Percentiles rank a stretch among this genome's conserved stretches.
Evolutionary conservation across 2,329 filamentous ascomycete species (phyloP).

Genomic region (Penicillium sumatraense): DNA sequence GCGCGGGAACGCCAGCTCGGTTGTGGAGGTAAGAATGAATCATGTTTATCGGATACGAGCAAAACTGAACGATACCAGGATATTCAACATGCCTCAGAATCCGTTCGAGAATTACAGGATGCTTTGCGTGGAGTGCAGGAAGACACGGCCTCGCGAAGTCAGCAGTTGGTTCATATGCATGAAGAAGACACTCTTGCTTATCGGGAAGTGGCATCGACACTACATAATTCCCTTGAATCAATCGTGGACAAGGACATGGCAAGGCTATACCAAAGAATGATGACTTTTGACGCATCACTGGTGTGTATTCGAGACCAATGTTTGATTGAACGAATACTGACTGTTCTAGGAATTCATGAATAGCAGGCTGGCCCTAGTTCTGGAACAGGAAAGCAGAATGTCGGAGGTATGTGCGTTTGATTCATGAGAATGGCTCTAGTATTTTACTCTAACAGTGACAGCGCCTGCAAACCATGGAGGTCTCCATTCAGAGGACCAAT

Average conservation of each 20-base stretch:
- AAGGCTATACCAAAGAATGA: conserved; percentile 34
- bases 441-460: conserved; percentile 31
- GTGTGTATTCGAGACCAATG: conserved; percentile 28
- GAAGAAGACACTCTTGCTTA: conserved; percentile 31
- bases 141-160: conserved; percentile 30
- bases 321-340: conserved; percentile 7
- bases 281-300: conserved; percentile 38
- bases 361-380: conserved; percentile 29
- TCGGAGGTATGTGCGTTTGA: conserved; percentile 32
- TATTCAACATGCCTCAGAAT: conserved; percentile 31
- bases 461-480: conserved; percentile 41
- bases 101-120: conserved; percentile 28
- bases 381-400: conserved; percentile 40
- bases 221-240: conserved; percentile 38
- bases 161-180: conserved; percentile 24
- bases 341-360: conserved; percentile 37
- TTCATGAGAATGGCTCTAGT: neutral
- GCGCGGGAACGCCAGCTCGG: conserved; percentile 16
- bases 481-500: conserved; percentile 37
- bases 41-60: neutral
- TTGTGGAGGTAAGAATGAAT: conserved; percentile 29
- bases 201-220: conserved; percentile 32
- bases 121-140: conserved; percentile 32
- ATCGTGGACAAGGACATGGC: conserved; percentile 36
- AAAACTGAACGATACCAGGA: conserved; percentile 31